Conservation (phyloP, 345 rosid species). For the Citrus cavaleriei region DNA sequence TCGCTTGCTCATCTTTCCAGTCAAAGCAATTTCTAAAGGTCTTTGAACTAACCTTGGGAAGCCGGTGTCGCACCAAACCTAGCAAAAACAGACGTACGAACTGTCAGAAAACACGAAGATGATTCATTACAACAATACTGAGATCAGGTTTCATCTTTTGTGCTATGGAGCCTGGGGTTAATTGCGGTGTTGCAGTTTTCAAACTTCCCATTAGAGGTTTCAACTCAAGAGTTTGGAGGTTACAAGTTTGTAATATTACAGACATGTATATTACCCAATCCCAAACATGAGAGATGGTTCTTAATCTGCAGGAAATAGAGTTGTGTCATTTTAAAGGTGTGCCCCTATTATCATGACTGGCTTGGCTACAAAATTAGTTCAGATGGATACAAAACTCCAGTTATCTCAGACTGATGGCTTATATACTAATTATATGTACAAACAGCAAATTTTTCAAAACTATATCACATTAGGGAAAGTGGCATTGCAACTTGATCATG, state of each 20-base stretch:
- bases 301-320: background rate
- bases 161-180: too few species aligned
- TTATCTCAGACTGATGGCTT: too few species aligned
- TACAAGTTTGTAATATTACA: too few species aligned
- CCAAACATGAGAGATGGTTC: background rate
- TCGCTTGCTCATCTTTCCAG: constrained; percentile 85
- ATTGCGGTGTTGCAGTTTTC: too few species aligned
- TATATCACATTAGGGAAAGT: background rate
- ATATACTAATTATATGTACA: too few species aligned
- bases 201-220: too few species aligned
- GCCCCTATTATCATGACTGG: background rate
- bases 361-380: background rate
- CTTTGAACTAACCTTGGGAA: constrained; percentile 86
- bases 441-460: too few species aligned
- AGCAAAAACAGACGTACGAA: constrained; percentile 5
- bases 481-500: background rate
- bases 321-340: background rate
- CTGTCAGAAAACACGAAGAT: background rate
- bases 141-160: too few species aligned
- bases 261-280: too few species aligned
- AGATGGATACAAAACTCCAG: background rate
- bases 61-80: constrained; percentile 97
- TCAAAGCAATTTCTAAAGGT: constrained; percentile 85
- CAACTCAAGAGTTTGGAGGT: too few species aligned
- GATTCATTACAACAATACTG: too few species aligned